Conservation (phyloP, 805 yeast genomes). For the Suhomyces pyralidae region DNA sequence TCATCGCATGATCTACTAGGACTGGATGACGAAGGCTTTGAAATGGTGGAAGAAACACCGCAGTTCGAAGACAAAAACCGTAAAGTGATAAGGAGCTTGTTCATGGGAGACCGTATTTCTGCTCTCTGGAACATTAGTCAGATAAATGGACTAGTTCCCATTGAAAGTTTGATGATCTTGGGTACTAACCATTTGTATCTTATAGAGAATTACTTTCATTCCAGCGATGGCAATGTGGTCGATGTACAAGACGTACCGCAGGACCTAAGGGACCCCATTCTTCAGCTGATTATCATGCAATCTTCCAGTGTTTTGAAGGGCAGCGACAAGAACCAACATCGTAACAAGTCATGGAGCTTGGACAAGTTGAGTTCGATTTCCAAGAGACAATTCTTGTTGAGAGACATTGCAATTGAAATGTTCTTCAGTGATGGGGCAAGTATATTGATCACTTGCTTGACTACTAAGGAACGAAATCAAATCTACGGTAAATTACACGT, state of each 20-base stretch:
- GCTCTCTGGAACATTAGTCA: constrained; percentile 73
- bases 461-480: constrained; percentile 51
- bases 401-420: constrained; percentile 80
- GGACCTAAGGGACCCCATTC: constrained; percentile 62
- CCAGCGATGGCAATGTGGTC: constrained; percentile 49
- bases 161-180: constrained; percentile 70
- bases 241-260: constrained; percentile 65
- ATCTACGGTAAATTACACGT: constrained; percentile 49
- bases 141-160: constrained; percentile 71
- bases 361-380: constrained; percentile 60
- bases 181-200: constrained; percentile 66
- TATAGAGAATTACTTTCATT: constrained; percentile 66
- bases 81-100: constrained; percentile 66
- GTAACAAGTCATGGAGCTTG: constrained; percentile 59
- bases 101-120: constrained; percentile 66
- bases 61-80: constrained; percentile 66
- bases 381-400: constrained; percentile 68
- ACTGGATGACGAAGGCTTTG: constrained; percentile 35
- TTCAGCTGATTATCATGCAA: constrained; percentile 58
- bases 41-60: constrained; percentile 33
- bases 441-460: constrained; percentile 62
- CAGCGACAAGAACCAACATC: constrained; percentile 35
- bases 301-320: constrained; percentile 23
- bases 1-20: constrained; percentile 12
- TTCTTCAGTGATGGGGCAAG: constrained; percentile 73